A percentile compares a stretch with the other conserved stretches of the same genome.
Conservation (phyloP, 371 early-diverging fungal genomes). For the Syncephalastrum monosporum region DNA sequence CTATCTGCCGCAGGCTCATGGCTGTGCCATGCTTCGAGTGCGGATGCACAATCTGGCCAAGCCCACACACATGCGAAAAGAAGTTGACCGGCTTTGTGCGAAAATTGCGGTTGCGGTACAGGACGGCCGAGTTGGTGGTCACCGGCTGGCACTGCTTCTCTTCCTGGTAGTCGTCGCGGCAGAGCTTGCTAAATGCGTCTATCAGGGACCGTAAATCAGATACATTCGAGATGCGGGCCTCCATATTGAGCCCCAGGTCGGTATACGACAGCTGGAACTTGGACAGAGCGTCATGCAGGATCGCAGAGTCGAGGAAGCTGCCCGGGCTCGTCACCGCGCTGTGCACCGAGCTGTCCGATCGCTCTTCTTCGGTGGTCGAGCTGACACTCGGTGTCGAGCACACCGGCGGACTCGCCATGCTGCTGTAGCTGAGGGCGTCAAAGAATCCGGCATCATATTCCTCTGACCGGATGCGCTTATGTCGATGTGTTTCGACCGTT, state of each 20-base stretch:
- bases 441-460: neutral
- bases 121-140: conserved; percentile 9
- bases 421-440: conserved; percentile 2
- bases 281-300: conserved; percentile 14
- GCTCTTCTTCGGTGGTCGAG: neutral
- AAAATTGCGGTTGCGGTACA: conserved; percentile 37
- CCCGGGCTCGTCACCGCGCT: conserved; percentile 1
- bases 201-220: conserved; percentile 27
- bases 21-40: conserved; percentile 23
- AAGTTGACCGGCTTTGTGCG: conserved; percentile 42
- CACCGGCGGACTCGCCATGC: neutral
- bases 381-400: neutral
- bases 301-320: too few relatives aligned
- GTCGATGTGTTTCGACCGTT: conserved; percentile 8
- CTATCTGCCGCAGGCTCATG: conserved; percentile 30
- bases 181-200: conserved; percentile 25
- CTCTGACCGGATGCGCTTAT: conserved; percentile 3
- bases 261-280: conserved; percentile 27
- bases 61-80: conserved; percentile 24
- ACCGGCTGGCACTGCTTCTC: neutral
- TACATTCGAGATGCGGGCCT: conserved; percentile 23
- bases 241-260: conserved; percentile 28
- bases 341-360: neutral
- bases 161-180: conserved; percentile 2
- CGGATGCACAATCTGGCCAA: conserved; percentile 29